Base-by-base conservation (phyloP, 1,284 basidiomycete species). In the Stereum hirsutum region DNA sequence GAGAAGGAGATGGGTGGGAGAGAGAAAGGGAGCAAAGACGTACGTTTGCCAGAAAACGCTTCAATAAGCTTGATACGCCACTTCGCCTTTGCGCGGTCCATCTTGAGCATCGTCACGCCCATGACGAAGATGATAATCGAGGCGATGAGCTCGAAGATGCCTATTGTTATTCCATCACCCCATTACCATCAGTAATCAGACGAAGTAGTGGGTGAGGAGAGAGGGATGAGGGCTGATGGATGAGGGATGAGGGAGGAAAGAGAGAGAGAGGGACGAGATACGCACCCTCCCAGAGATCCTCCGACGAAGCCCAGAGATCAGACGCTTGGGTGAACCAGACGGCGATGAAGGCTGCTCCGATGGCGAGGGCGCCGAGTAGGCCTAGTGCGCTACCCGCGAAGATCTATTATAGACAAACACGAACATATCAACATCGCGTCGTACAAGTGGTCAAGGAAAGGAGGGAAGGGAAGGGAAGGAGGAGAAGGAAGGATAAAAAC, bases 41-140 rank as follows among this genome's bases (percentile, higher is more conserved):
- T 53, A 77, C 74, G 49, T 48, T 77, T 63, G 17, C 70, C 70
- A 30, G 80, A 74, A 62, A 95, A 94, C 0, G 91, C 85, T 26
- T 70, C 70, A 46, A 79, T 72, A 39, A 97, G 78, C 69, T 94
- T 95, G 56, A 89, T 64, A 49, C 89, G 78, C 93, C 92, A 97
- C 62, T 89, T 90, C 19, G 83, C 74, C 58, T 90, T 88, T 10
- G 91, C 85, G 51, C 72, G 69, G 54, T 76, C 70, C 54, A 79
- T 68, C 53, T 71, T 69, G 44, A 78, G 69, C 65, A 78, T 76
- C 44, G 57, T 58, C 42, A 66, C 44, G 26, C 62, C 63, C 63
- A 65, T 63, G 50, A 62, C 55, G 54, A 66, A 63, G 53, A 96
- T 93, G 74, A 95, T 79, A 54, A 90, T 48, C 6, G 79, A 63